These are phyloP conservation scores for Pythium periplocum DNA, from an alignment of 352 stramenopile species.

Conservation along the genomic window DNA sequence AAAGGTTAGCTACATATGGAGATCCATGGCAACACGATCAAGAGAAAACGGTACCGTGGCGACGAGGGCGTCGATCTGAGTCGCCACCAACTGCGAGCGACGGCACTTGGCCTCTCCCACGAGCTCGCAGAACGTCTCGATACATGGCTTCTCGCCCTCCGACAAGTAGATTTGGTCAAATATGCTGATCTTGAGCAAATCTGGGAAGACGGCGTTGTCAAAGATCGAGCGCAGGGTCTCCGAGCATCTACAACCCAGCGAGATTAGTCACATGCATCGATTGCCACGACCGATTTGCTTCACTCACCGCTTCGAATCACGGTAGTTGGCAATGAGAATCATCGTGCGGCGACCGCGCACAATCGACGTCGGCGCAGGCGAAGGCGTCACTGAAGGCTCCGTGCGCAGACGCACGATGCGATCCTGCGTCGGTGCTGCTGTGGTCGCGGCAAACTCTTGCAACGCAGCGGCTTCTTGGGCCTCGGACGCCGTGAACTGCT, in stretches of 20 bases:
- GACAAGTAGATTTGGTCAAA: conserved; percentile 70
- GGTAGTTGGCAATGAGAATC: conserved; percentile 77
- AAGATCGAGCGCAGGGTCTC: conserved; percentile 82
- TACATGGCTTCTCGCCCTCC: conserved; percentile 60
- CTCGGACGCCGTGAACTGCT: conserved; percentile 50
- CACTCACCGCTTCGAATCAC: conserved; percentile 59
- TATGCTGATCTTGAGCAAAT: conserved; percentile 55
- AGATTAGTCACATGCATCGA: no score
- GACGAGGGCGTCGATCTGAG: conserved; percentile 59
- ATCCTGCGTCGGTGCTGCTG: conserved; percentile 25
- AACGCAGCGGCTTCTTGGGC: conserved; percentile 21
- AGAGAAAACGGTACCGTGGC: conserved; percentile 33
- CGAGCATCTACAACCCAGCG: conserved; percentile 29
- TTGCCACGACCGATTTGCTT: not conserved
- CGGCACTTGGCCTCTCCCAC: conserved; percentile 57
- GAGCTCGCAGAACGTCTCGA: conserved; percentile 62
- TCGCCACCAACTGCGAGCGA: conserved; percentile 56
- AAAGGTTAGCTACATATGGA: no score
- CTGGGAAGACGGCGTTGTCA: conserved; percentile 51
- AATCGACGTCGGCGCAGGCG: conserved; percentile 22
- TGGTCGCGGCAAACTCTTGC: conserved; percentile 15
- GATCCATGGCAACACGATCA: no score
- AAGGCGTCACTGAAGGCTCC: conserved; percentile 7
- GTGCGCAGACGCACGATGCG: conserved; percentile 10
- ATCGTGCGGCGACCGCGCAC: conserved; percentile 68